A percentile compares a stretch with the other conserved stretches of the same genome.
Evolutionary conservation across 2,329 filamentous ascomycete species (phyloP).

Genomic region (Drechslerella coelobrocha): DNA sequence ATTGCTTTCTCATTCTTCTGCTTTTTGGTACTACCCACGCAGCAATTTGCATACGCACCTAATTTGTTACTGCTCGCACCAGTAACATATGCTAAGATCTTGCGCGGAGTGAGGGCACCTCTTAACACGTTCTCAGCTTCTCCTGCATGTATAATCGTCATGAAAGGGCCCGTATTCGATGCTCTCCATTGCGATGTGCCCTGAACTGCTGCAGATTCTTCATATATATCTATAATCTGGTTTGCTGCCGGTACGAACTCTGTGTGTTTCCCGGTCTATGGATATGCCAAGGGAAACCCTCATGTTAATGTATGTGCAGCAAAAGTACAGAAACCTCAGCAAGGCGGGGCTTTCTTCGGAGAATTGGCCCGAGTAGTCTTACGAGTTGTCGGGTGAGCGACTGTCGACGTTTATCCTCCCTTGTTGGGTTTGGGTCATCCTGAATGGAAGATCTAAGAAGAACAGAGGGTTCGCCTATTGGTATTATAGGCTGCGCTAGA

Average conservation of each 20-base stretch:
- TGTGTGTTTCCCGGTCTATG: slow-evolving; percentile 23
- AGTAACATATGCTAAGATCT: slow-evolving; percentile 31
- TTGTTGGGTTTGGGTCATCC: not conserved
- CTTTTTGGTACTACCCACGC: not conserved
- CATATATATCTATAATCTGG: slow-evolving; percentile 36
- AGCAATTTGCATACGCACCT: slow-evolving; percentile 13
- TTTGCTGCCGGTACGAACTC: slow-evolving; percentile 30
- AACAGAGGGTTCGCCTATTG: slow-evolving; percentile 18
- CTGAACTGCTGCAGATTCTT: slow-evolving; percentile 30
- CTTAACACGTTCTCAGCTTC: slow-evolving; percentile 20
- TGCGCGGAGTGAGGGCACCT: slow-evolving; percentile 21
- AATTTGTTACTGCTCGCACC: slow-evolving; percentile 20
- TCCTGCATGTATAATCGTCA: slow-evolving; percentile 24
- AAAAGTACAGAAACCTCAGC: not conserved
- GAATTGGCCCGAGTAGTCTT: not conserved
- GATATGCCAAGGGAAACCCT: not conserved
- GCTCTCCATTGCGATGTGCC: slow-evolving; percentile 25
- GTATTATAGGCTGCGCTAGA: slow-evolving; percentile 12
- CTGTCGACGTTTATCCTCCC: slow-evolving; percentile 18
- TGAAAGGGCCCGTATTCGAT: slow-evolving; percentile 37
- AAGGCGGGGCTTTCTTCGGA: not conserved
- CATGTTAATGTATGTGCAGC: not conserved
- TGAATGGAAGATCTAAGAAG: slow-evolving; percentile 12
- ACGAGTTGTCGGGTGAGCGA: slow-evolving; percentile 29
- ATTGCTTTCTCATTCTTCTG: not conserved